phyloP scores from a whole-genome alignment of 129 eudicot genomes.

The Dittrichia graveolens region DNA sequence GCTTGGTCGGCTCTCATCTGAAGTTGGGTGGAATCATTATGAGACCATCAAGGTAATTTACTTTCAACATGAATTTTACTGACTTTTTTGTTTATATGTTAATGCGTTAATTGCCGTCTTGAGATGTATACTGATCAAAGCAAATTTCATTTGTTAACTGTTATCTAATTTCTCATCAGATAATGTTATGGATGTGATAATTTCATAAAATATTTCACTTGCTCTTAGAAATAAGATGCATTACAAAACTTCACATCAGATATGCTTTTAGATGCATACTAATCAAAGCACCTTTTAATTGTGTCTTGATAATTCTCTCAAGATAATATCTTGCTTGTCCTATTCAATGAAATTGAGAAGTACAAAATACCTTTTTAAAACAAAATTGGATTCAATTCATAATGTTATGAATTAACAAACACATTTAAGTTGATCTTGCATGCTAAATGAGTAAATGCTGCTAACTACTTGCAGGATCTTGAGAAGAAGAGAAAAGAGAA shows the following conservation, averaged over 20 bases:
- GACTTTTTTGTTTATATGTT: neutral
- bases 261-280: no score
- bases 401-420: no score
- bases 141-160: neutral
- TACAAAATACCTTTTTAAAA: no score
- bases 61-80: neutral
- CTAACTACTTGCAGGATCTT: conserved; percentile 53
- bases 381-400: no score
- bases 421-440: no score
- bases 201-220: no score
- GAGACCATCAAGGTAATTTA: conserved; percentile 72
- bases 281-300: no score
- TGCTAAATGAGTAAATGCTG: neutral
- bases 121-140: neutral
- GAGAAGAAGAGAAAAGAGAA: conserved; percentile 89
- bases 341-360: no score
- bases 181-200: neutral
- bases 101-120: neutral
- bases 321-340: no score
- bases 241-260: no score
- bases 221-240: no score
- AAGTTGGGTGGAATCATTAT: conserved; percentile 92
- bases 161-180: neutral
- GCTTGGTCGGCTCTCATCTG: conserved; percentile 77
- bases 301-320: no score